These are phyloP conservation scores for Candida dajiaensis DNA, from an alignment of 805 yeast genomes.

Conservation along the genomic window DNA sequence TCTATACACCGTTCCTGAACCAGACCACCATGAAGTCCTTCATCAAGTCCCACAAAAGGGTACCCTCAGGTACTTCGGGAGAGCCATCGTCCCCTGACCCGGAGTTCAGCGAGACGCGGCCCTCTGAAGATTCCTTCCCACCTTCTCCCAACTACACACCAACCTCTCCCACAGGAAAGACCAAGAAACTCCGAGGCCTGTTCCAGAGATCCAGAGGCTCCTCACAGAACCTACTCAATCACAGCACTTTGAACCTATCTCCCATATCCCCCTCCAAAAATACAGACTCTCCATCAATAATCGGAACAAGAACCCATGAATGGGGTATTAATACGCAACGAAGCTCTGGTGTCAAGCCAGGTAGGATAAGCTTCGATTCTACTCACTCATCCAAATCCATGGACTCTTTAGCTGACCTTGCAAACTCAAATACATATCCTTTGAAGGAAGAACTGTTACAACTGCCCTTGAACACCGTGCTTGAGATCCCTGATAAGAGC, in stretches of 20 bases:
- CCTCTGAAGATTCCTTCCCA: not conserved
- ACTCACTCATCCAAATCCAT: slow-evolving; percentile 1
- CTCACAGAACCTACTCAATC: slow-evolving; percentile 9
- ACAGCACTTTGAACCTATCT: slow-evolving; percentile 14
- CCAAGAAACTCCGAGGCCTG: slow-evolving; percentile 20
- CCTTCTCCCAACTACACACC: not conserved
- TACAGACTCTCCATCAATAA: slow-evolving; percentile 29
- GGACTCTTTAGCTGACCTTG: not conserved
- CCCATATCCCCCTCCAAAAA: slow-evolving; percentile 7
- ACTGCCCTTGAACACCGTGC: slow-evolving; percentile 16
- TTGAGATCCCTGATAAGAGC: slow-evolving; percentile 15
- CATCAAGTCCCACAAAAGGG: not conserved
- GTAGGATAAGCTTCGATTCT: slow-evolving; percentile 3
- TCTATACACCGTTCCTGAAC: not conserved
- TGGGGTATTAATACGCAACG: slow-evolving; percentile 32
- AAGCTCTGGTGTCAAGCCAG: not conserved
- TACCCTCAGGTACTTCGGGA: not conserved
- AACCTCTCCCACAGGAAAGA: slow-evolving; percentile 11
- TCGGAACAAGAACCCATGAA: slow-evolving; percentile 44
- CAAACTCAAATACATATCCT: not conserved
- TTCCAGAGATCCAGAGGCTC: slow-evolving; percentile 20
- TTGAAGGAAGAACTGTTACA: slow-evolving; percentile 6
- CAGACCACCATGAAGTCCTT: not conserved
- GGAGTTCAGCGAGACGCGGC: not conserved
- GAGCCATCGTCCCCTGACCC: not conserved